Percentiles rank a stretch among this genome's conserved stretches.
These are phyloP conservation scores for Trichoderma sp. DNA, from an alignment of 2,329 filamentous ascomycete genomes.

Conservation along the genomic window DNA sequence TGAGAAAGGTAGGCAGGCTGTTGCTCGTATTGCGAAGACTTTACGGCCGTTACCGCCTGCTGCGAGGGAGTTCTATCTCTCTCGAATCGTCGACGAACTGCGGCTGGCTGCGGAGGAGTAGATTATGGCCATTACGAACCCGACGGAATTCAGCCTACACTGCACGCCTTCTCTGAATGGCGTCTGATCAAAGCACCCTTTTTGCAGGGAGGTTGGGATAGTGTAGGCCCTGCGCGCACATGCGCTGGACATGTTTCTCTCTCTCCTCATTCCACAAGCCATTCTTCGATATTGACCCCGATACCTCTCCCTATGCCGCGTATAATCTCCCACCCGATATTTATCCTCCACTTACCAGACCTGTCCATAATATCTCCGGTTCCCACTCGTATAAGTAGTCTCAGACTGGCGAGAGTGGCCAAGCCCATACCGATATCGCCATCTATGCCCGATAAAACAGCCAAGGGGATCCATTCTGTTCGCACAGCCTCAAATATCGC, in stretches of 20 bases:
- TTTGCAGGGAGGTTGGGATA: background rate
- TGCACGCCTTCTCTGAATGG: background rate
- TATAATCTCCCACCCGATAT: constrained; percentile 77
- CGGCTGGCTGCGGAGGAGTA: constrained; percentile 32
- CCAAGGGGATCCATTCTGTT: constrained; percentile 53
- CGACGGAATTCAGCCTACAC: background rate
- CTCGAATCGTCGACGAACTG: constrained; percentile 72
- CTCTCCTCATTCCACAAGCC: constrained; percentile 63
- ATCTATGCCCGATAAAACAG: constrained; percentile 47
- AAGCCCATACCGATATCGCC: constrained; percentile 66
- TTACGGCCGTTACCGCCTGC: constrained; percentile 69
- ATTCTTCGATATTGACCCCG: constrained; percentile 79
- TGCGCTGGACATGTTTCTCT: background rate
- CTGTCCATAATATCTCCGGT: constrained; percentile 68
- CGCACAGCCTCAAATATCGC: constrained; percentile 74
- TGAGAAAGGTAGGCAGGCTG: constrained; percentile 75
- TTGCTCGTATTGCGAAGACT: constrained; percentile 66
- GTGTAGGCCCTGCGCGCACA: background rate
- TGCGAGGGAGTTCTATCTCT: constrained; percentile 74
- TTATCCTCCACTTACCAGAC: constrained; percentile 75
- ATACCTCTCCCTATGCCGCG: constrained; percentile 71
- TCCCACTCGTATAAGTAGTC: constrained; percentile 69
- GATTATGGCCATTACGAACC: background rate
- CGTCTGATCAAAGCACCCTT: background rate
- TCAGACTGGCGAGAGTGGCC: constrained; percentile 72